Conservation (phyloP, 345 rosid species). For the Eucalyptus regnans region DNA sequence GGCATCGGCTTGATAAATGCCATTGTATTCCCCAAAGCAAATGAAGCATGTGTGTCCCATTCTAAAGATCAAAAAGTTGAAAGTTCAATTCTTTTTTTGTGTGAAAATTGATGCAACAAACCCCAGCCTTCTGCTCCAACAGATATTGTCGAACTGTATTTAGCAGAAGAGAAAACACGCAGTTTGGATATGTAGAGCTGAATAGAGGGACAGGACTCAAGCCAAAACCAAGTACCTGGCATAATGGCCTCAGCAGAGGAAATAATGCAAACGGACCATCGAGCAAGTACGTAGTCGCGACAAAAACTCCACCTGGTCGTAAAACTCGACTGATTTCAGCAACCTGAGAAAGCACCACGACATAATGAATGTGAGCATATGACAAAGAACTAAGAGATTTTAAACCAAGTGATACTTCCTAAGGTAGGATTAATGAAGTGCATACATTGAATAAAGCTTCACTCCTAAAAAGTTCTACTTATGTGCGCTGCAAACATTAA, state of each 20-base stretch:
- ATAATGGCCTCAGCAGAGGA: slow-evolving; percentile 36
- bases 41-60: background rate
- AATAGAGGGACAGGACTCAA: background rate
- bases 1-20: background rate
- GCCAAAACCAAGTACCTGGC: slow-evolving; percentile 32
- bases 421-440: background rate
- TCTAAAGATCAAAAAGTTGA: background rate
- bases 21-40: background rate
- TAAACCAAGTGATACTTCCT: background rate
- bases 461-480: background rate
- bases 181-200: background rate
- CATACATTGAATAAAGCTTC: background rate
- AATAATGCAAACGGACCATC: slow-evolving; percentile 45
- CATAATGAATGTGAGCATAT: background rate
- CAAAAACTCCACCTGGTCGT: slow-evolving; percentile 85
- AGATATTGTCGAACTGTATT: background rate
- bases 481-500: background rate
- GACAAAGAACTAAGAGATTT: background rate
- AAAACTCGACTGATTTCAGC: slow-evolving; percentile 87
- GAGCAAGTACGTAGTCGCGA: slow-evolving; percentile 51
- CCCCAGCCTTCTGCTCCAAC: background rate
- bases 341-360: slow-evolving; percentile 18
- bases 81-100: background rate
- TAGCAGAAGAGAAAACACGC: background rate
- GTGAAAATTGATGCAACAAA: background rate